phyloP scores from a whole-genome alignment of 345 rosid species.

The Carallia pectinifolia region DNA sequence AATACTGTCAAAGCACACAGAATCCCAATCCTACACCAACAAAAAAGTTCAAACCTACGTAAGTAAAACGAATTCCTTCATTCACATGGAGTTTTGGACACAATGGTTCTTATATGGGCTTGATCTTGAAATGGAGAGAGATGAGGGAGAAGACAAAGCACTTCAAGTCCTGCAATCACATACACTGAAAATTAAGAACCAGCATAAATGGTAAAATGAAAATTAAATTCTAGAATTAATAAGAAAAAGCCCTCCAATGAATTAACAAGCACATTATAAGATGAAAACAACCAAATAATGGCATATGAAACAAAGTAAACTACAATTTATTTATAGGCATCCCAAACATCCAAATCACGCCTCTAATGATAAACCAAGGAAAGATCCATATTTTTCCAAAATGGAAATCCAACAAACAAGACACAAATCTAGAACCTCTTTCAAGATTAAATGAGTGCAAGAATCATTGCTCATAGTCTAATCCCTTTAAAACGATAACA shows the following conservation, averaged over 20 bases:
- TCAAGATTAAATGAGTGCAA: no score
- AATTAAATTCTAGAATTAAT: background rate
- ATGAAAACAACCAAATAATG: no score
- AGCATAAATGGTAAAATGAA: background rate
- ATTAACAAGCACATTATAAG: background rate
- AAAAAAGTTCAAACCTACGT: background rate
- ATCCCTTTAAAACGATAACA: no score
- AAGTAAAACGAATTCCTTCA: conserved; percentile 5
- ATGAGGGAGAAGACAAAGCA: conserved; percentile 98
- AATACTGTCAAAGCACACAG: background rate
- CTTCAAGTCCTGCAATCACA: conserved; percentile 87
- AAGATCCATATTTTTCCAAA: no score
- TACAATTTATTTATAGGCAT: no score
- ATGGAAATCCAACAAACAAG: no score
- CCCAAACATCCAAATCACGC: no score
- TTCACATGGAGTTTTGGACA: background rate
- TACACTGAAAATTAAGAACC: conserved; percentile 19
- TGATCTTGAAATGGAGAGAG: conserved; percentile 99
- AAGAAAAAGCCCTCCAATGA: background rate
- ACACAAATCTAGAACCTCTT: no score
- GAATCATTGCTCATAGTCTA: no score
- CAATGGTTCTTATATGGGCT: conserved; percentile 60
- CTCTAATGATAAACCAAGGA: no score
- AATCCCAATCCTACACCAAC: conserved; percentile 14
- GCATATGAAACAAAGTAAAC: no score